Base-by-base conservation (phyloP, 2,329 filamentous ascomycete genomes). In the Fusarium poae region DNA sequence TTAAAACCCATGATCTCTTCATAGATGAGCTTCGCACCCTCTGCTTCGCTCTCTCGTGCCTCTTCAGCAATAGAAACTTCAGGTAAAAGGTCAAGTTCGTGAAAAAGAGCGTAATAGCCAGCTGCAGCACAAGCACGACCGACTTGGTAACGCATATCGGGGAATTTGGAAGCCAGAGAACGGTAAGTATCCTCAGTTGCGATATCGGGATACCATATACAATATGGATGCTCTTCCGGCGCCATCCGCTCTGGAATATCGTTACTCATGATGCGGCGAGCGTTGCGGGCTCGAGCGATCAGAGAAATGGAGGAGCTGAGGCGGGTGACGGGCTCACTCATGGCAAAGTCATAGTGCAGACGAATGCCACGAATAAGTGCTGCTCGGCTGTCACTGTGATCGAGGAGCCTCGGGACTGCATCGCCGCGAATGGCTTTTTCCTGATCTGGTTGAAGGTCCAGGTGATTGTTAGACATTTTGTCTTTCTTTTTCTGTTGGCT, bases 251-350 rank as follows among this genome's bases (percentile, higher is more conserved):
- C 51, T 6, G 58, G 62, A 18, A 63, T 45, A 0, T 51, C 45
- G 18, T 63, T 25, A 20, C 62, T 66, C 62, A 66, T 66, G 7
- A 65, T 62, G 25, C 25, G 54, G 8, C 62, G 53, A 20, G 62
- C 62, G 25, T 65, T 65, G 6, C 58, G 27, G 2, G 62, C 58
- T 21, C 58, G 32, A 12, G 40, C 44, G 2, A 65, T 5, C 5
- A 6, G 8, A 32, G 51, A 13, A 20, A 52, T 51, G 1, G 30
- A 44, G 11, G 15, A 8, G 12, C 29, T 48, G 12, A 32, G 44
- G 2, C 29, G 46, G 2, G 5, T 25, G 2, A 61, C 34, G 8
- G 45, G 13, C 2, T 52, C 39, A 35, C 44, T 56, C 25, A 32
- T 65, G 5, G 61, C 61, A 11, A 65, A 62, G 12, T 44, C 5